phyloP scores from a whole-genome alignment of 2,329 filamentous ascomycete species.

The Trichophyton mentagrophytes region DNA sequence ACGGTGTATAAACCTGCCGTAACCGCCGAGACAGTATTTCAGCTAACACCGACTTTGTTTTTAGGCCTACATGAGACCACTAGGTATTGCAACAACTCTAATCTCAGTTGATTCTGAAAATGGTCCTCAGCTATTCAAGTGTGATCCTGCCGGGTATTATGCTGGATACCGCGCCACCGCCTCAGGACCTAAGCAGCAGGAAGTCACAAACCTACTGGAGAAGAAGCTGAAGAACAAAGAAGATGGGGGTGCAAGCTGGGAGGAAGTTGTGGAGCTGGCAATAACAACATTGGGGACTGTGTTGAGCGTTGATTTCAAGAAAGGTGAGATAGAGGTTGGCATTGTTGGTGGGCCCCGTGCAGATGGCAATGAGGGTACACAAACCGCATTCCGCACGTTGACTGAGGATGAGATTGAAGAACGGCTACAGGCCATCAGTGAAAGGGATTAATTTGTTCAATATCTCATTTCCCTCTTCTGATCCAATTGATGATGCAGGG shows the following conservation, averaged over 20 bases:
- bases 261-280: slow-evolving; percentile 92
- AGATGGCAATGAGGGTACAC: slow-evolving; percentile 72
- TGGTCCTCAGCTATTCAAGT: slow-evolving; percentile 94
- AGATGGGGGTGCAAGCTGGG: slow-evolving; percentile 78
- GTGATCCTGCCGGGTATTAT: slow-evolving; percentile 94
- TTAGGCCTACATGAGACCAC: slow-evolving; percentile 91
- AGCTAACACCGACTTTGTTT: slow-evolving; percentile 5
- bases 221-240: slow-evolving; percentile 99
- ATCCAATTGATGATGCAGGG: slow-evolving; percentile 1
- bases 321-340: slow-evolving; percentile 94
- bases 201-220: slow-evolving; percentile 95
- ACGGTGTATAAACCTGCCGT: not conserved
- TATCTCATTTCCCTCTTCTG: not conserved
- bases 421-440: slow-evolving; percentile 90
- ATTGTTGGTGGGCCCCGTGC: slow-evolving; percentile 79
- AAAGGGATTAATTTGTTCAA: slow-evolving; percentile 66
- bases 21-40: not conserved
- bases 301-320: slow-evolving; percentile 98
- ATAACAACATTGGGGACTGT: slow-evolving; percentile 93
- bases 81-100: slow-evolving; percentile 88
- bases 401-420: slow-evolving; percentile 98
- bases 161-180: slow-evolving; percentile 97
- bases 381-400: slow-evolving; percentile 69
- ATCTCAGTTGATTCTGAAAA: slow-evolving; percentile 87
- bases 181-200: slow-evolving; percentile 94